phyloP scores from a whole-genome alignment of 768 basidiomycete genomes.

The Lactarius pseudohatsudake region DNA sequence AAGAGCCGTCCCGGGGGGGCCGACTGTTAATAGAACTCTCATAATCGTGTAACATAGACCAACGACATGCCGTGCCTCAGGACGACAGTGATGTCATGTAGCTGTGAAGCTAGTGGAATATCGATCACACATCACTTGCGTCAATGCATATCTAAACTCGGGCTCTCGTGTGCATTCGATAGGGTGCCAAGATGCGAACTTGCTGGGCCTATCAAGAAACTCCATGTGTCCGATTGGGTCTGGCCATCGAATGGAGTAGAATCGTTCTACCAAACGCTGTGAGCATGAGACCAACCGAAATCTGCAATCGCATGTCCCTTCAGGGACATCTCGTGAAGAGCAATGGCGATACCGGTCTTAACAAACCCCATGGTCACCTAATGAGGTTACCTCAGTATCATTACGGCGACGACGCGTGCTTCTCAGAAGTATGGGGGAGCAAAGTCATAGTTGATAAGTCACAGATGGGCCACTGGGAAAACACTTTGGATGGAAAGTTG shows the following conservation, averaged over 20 bases:
- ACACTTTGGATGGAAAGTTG: too few relatives aligned
- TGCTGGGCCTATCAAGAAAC: not conserved
- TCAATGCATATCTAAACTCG: not conserved
- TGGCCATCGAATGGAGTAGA: not conserved
- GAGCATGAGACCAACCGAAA: not conserved
- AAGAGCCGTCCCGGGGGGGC: not conserved
- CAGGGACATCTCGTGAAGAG: not conserved
- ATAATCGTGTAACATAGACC: conserved; percentile 8
- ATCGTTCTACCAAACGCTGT: not conserved
- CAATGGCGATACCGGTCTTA: not conserved
- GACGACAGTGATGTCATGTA: not conserved
- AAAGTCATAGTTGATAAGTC: too few relatives aligned
- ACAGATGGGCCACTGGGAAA: too few relatives aligned
- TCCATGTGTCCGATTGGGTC: too few relatives aligned
- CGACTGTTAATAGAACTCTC: conserved; percentile 15
- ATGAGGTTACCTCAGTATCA: not conserved
- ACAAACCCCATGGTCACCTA: not conserved
- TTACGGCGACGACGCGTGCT: not conserved
- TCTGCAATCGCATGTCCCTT: not conserved
- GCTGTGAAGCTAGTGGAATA: not conserved
- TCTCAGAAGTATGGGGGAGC: too few relatives aligned
- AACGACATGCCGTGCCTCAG: not conserved
- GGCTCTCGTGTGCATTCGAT: not conserved
- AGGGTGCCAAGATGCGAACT: not conserved
- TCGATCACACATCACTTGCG: not conserved